Base-by-base conservation (phyloP, 805 yeast genomes). In the Hanseniaspora mollemarum region DNA sequence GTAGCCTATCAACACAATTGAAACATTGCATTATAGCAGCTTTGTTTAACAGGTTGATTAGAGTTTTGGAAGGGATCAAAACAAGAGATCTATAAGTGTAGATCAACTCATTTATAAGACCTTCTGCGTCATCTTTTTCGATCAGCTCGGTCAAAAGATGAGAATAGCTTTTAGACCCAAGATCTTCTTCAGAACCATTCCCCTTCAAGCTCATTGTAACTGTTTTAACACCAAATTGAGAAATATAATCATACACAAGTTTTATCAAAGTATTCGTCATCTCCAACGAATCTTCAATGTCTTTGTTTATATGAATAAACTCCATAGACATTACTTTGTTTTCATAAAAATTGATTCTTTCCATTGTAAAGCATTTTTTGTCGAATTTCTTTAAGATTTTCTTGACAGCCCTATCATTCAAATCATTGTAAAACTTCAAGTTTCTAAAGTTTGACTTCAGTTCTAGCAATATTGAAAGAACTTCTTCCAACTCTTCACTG, bases 371-470 rank as follows among this genome's bases (percentile, higher is more conserved):
- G 25, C 76, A 70, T 63, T 87, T 87, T 69, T 90, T 90, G 65
- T 90, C 96, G 58, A 88, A 71, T 60, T 88, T 88, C 68, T 88
- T 88, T 60, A 90, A 70, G 56, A 90, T 90, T 68, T 88, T 88
- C 49, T 80, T 75, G 58, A 87, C 84, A 0, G 95, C 97, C 54
- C 94, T 78, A 61, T 83, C 85, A 69, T 88, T 88, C 59, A 88
- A 76, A 61, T 90, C 96, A 22, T 94, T 94, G 63, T 77, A 88
- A 95, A 96, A 90, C 63, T 85, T 87, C 61, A 88, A 71, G 64
- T 87, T 87, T 52, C 96, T 73, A 54, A 83, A 77, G 53, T 78
- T 78, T 16, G 82, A 73, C 43, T 95, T 73, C 49, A 87, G 70
- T 63, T 87, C 96, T 21, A 87, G 69, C 35, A 88, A 67, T 18